Conservation (phyloP, 208 protist genomes). For the Herpetomonas muscarum region DNA sequence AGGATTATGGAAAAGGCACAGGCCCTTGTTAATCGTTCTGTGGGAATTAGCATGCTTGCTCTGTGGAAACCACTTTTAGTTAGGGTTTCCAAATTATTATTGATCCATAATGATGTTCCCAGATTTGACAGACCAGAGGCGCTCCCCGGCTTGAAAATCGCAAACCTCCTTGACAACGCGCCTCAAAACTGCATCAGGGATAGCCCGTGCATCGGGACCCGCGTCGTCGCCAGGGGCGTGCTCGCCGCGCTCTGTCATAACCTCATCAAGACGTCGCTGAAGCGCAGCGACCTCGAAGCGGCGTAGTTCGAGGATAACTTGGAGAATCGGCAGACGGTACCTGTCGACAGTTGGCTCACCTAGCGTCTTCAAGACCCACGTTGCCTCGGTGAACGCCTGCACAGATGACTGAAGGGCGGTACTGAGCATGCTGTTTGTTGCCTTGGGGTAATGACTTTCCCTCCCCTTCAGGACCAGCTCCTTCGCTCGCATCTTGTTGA, state of each 20-base stretch:
- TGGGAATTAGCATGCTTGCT: too few relatives aligned
- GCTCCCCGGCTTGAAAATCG: constrained; percentile 54
- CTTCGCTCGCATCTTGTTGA: constrained; percentile 83
- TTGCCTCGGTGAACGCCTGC: constrained; percentile 72
- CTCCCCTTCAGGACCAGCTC: constrained; percentile 64
- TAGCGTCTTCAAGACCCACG: constrained; percentile 69
- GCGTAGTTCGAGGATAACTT: constrained; percentile 45
- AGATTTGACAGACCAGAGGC: constrained; percentile 76
- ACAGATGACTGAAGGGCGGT: constrained; percentile 57
- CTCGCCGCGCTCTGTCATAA: constrained; percentile 9
- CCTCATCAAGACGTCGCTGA: constrained; percentile 22
- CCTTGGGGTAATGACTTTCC: constrained; percentile 56
- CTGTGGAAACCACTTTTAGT: too few relatives aligned
- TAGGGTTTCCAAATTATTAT: too few relatives aligned
- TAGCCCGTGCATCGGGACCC: constrained; percentile 8
- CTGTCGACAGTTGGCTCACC: constrained; percentile 67
- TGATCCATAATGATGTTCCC: constrained; percentile 38
- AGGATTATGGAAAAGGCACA: constrained; percentile 6
- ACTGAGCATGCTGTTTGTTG: constrained; percentile 77
- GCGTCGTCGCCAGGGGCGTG: constrained; percentile 1
- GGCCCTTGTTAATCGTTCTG: neutral
- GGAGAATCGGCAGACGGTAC: constrained; percentile 66
- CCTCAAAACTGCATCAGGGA: constrained; percentile 27
- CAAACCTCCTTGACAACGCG: constrained; percentile 72
- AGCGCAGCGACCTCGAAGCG: constrained; percentile 57